phyloP scores from a whole-genome alignment of 2,329 filamentous ascomycete species.

The Penicillium nordicum region DNA sequence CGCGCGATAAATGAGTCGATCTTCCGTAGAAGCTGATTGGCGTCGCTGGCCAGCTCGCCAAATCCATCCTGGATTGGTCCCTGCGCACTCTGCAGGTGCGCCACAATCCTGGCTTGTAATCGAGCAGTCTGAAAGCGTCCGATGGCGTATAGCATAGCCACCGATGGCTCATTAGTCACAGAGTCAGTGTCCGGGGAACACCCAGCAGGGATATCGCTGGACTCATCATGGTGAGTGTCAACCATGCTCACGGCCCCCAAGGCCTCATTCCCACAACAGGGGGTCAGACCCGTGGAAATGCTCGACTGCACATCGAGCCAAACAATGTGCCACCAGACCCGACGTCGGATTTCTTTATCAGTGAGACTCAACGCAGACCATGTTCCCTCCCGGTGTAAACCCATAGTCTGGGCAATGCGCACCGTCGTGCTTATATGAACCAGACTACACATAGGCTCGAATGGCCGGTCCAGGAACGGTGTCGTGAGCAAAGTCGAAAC shows the following conservation, averaged over 20 bases:
- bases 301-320: slow-evolving; percentile 23
- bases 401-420: neutral
- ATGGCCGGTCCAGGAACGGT: neutral
- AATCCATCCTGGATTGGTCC: neutral
- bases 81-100: neutral
- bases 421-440: neutral
- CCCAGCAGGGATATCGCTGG: neutral
- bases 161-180: neutral
- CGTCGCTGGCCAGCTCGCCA: neutral
- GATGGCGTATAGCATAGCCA: neutral
- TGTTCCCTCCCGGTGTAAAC: neutral
- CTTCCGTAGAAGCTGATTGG: neutral
- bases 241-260: neutral
- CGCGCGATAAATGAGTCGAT: neutral
- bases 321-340: slow-evolving; percentile 21
- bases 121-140: neutral
- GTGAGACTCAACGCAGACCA: neutral
- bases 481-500: neutral
- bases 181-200: neutral
- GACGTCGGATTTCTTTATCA: slow-evolving; percentile 8
- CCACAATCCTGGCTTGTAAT: neutral
- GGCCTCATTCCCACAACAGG: slow-evolving; percentile 5
- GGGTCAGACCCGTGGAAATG: slow-evolving; percentile 17
- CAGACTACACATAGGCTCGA: neutral
- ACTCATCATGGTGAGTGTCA: neutral